Evolutionary conservation across 176 grass and related monocot species (phyloP), one percentile per base, ranked within the genome.

Genomic region (Aegilops longissima): DNA sequence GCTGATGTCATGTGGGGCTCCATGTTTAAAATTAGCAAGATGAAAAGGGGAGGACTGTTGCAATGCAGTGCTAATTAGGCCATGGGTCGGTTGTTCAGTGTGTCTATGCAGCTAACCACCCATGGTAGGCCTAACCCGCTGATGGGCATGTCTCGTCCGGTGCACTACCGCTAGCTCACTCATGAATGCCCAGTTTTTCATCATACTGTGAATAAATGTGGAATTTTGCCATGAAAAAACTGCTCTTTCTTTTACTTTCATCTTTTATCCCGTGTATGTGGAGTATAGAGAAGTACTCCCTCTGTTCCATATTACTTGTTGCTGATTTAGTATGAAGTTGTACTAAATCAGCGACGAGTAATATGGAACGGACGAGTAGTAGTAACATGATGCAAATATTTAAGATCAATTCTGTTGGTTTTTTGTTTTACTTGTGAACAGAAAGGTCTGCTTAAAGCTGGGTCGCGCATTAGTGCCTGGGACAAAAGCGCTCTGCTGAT

Each of bases 401-500:
- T 30, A 45, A 40, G 9, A 65, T 30, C n/a, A 65, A 51, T 3
- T 18, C 2, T 17, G 0, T 16, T 13, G 13, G 0, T 7, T 23
- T 81, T 70, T 65, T 54, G 9, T 82, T 82, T 69, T 54, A 9
- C 9, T 17, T 34, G 18, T 13, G 29, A 23, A 51, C 34, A 5
- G 3, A 70, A 82, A 69, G 42, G 40, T 35, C 33, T 34, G 27
- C 63, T 68, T 68, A 81, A 81, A 68, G 63, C 1, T 68, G 63
- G n/a, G n/a, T 1, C 20, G 4, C 40, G 3, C 64, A 69, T 69
- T 82, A 35, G 13, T 5, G 0, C 63, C 36, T n/a, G 64, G 18
- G 64, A 82, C 64, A 82, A 82, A 49, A 69, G 27, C 29, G 31
- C 64, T 69, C 35, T 82, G 80, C n/a, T 69, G 64, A 54, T 82